Base-by-base conservation (phyloP, 176 grass and related monocot genomes). In the Tillandsia fasciculata region DNA sequence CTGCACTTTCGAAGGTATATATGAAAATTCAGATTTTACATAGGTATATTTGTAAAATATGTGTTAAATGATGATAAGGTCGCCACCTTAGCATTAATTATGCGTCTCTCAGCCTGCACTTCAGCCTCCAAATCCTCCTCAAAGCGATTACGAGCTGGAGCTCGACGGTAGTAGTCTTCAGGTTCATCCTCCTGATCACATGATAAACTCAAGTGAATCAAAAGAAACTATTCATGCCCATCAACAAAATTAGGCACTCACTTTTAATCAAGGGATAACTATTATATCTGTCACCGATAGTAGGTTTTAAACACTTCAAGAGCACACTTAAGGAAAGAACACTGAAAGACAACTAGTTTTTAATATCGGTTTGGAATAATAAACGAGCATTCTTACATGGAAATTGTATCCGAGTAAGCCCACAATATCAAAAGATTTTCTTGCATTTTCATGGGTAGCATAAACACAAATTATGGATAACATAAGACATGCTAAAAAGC, bases 81-180 rank as follows among this genome's bases (percentile, higher is more conserved):
- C 22, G 91, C 92, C 80, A 84, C 87, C 70, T 96, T 91, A 65
- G 81, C 78, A 75, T 75, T 89, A 68, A 78, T 86, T 65, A 88
- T 83, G 51, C 78, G 83, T 73, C 78, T 88, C 79, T 88, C 85
- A 67, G 76, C 82, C 66, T 73, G 72, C 33, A 80, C 85, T 86
- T 96, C 92, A 82, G 83, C 83, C 53, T 96, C 88, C 67, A 89
- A 67, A 14, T 96, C 88, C 68, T 96, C 84, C 28, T 87, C 89
- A 66, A 89, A 97, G 53, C 64, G 79, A 72, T 75, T 87, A 64
- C 68, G 89, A 26, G 76, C 71, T 79, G 86, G 79, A 49, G 64
- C 53, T 61, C 82, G 73, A 51, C 77, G 72, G 75, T 92, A 97
- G 67, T 87, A 81, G 48, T 90, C 82, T n/a, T 90, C 89, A 1